phyloP scores from a whole-genome alignment of 129 eudicot species.

The Artemisia argyi region DNA sequence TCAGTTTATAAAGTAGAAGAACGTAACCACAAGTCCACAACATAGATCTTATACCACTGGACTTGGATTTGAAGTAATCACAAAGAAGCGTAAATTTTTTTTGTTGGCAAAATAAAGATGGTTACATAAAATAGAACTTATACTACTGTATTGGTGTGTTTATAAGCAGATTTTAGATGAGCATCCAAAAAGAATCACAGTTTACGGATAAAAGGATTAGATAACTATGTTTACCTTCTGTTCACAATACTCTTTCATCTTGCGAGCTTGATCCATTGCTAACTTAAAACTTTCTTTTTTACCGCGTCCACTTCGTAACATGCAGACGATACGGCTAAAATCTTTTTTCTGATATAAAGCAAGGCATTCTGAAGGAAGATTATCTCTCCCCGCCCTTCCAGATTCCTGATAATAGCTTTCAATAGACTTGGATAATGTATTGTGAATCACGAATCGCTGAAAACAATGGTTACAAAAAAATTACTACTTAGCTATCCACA shows the following conservation, averaged over 20 bases:
- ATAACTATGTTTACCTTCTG: constrained; percentile 55
- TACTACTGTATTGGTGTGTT: no score
- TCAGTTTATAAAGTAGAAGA: no score
- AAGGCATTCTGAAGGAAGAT: constrained; percentile 66
- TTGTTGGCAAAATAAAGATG: no score
- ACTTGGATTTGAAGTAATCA: no score
- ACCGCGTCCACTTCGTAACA: constrained; percentile 77
- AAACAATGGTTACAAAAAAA: constrained; percentile 19
- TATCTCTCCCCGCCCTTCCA: constrained; percentile 98
- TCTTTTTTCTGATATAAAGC: constrained; percentile 89
- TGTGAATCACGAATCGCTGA: constrained; percentile 96
- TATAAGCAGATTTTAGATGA: not conserved
- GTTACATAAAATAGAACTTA: no score
- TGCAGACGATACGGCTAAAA: constrained; percentile 91
- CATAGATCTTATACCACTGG: no score
- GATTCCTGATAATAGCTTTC: constrained; percentile 99
- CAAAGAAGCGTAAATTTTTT: no score
- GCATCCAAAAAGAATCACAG: not conserved
- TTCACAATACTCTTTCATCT: constrained; percentile 88
- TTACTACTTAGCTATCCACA: no score
- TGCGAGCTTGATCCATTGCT: constrained; percentile 92
- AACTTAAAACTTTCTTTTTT: constrained; percentile 62
- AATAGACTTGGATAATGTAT: constrained; percentile 88
- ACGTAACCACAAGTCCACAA: no score
- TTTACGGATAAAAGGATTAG: not conserved